Evolutionary conservation across 768 basidiomycete genomes (phyloP).

Genomic region (Amanita rubescens): DNA sequence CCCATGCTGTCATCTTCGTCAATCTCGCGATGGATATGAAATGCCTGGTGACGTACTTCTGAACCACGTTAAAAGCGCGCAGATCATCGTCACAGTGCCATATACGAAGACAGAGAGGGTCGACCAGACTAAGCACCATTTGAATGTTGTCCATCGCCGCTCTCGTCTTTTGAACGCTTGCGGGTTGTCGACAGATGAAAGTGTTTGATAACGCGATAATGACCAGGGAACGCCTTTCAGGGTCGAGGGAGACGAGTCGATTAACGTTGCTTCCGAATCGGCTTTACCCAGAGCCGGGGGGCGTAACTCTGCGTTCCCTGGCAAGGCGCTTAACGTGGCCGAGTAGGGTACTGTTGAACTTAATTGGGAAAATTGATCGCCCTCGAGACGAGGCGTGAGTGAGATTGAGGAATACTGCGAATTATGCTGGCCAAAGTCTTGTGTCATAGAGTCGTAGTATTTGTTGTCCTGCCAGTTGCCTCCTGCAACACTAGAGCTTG

Average conservation of each 20-base stretch:
- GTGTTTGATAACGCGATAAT: not conserved
- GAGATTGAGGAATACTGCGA: not conserved
- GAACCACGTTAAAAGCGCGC: slow-evolving; percentile 54
- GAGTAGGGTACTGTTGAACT: too few species aligned
- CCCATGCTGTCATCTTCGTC: slow-evolving; percentile 36
- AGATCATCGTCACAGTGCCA: slow-evolving; percentile 43
- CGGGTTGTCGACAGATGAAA: slow-evolving; percentile 25
- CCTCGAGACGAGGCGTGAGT: not conserved
- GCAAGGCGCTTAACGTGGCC: not conserved
- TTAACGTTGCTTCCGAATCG: slow-evolving; percentile 11
- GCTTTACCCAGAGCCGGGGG: not conserved
- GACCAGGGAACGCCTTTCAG: slow-evolving; percentile 8
- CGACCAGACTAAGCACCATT: slow-evolving; percentile 54
- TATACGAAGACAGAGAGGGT: slow-evolving; percentile 46
- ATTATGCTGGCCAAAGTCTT: not conserved
- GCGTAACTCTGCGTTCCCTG: not conserved
- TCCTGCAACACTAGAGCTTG: not conserved
- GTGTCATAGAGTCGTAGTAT: too few species aligned
- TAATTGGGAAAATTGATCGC: not conserved
- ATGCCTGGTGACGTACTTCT: slow-evolving; percentile 29
- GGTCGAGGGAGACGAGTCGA: slow-evolving; percentile 20
- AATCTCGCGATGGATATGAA: not conserved
- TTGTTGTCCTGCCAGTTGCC: too few species aligned
- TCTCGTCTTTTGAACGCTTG: not conserved
- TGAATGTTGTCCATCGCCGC: slow-evolving; percentile 53